Percentiles rank a stretch among this genome's conserved stretches.
Conservation (phyloP, 148 eudicot genomes). For the Cornus kousa region DNA sequence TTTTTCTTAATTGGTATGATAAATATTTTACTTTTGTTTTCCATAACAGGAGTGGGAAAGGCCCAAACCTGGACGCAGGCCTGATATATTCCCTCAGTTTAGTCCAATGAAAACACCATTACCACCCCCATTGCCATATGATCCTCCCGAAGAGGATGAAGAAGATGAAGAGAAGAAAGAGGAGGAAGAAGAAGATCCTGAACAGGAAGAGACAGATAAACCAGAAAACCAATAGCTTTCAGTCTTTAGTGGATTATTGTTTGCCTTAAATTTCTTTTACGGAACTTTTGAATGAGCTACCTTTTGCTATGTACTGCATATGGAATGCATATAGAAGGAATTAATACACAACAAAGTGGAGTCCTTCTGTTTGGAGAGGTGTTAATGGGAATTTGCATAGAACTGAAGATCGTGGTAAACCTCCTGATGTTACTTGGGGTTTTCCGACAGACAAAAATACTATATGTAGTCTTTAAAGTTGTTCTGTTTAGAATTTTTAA, state of each 20-base stretch:
- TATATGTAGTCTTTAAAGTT: not conserved
- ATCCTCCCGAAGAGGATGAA: constrained; percentile 77
- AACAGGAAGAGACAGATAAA: constrained; percentile 11
- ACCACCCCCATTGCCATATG: constrained; percentile 75
- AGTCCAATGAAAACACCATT: constrained; percentile 93
- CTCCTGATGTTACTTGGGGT: no score
- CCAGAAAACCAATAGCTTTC: constrained; percentile 11
- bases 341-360: not conserved
- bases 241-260: not conserved
- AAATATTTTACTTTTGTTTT: not conserved
- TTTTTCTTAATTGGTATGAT: not conserved
- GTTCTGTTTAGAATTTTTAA: not conserved
- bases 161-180: constrained; percentile 63
- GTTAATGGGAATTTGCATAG: not conserved
- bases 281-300: not conserved
- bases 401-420: not conserved
- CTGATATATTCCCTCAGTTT: constrained; percentile 76
- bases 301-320: not conserved
- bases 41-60: constrained; percentile 74
- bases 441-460: not conserved
- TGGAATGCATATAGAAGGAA: not conserved
- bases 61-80: constrained; percentile 69
- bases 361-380: not conserved
- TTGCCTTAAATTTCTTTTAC: not conserved
- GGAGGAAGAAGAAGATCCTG: constrained; percentile 17